Percentiles rank a stretch among this genome's conserved stretches.
phyloP scores from a whole-genome alignment of 306 rosid genomes.

The Prunus mongolica region DNA sequence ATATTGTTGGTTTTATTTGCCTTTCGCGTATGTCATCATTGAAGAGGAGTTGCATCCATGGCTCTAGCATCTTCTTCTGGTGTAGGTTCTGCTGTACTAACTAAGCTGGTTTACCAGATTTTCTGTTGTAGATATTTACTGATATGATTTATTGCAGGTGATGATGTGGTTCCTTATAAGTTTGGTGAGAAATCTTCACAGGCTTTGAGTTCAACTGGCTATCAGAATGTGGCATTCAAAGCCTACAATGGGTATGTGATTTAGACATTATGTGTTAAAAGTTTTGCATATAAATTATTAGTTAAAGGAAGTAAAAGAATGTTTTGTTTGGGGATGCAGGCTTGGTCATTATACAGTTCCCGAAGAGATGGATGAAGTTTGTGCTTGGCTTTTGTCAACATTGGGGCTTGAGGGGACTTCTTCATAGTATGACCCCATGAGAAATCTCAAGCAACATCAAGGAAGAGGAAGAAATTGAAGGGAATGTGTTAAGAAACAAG shows the following conservation, averaged over 20 bases:
- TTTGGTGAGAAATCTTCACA: slow-evolving; percentile 85
- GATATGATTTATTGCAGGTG: slow-evolving; percentile 48
- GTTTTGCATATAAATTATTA: neutral
- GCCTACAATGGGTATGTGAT: slow-evolving; percentile 57
- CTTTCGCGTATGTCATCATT: neutral
- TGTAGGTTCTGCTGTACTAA: neutral
- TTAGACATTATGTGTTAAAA: neutral
- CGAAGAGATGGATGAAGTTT: slow-evolving; percentile 88
- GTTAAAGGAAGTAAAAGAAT: neutral
- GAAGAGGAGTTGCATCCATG: neutral
- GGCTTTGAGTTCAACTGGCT: slow-evolving; percentile 55
- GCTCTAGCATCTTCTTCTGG: neutral
- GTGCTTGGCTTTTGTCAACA: slow-evolving; percentile 73
- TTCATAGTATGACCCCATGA: slow-evolving; percentile 16
- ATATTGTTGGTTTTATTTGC: neutral
- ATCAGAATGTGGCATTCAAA: slow-evolving; percentile 75
- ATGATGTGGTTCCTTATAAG: slow-evolving; percentile 69
- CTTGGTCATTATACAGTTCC: slow-evolving; percentile 95
- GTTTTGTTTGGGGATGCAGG: slow-evolving; percentile 34
- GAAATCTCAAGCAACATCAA: neutral
- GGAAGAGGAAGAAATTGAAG: neutral
- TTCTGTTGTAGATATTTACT: neutral
- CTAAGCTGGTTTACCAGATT: neutral
- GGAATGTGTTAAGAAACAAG: slow-evolving; percentile 4
- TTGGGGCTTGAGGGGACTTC: slow-evolving; percentile 68